Evolutionary conservation across 305 asterid species (phyloP).

Genomic region (Plantago lanceolata): DNA sequence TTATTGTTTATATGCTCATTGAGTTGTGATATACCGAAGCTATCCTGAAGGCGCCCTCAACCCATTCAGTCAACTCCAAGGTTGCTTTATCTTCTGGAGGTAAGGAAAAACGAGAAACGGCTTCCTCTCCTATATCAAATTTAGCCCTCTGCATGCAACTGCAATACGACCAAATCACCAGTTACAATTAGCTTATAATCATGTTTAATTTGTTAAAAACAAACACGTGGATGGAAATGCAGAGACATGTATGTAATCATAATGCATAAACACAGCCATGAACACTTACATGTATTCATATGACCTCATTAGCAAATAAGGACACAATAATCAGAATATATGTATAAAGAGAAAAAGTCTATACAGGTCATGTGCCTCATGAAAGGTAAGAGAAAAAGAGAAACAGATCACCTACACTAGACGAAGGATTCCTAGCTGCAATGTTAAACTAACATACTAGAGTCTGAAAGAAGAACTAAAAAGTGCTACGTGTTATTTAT

Average conservation of each 20-base stretch:
- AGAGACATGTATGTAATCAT: conserved; percentile 14
- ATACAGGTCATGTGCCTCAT: not conserved
- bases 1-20: conserved; percentile 21
- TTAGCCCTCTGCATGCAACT: conserved; percentile 99
- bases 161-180: conserved; percentile 31
- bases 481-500: too few species aligned
- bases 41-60: conserved; percentile 73
- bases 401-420: not conserved
- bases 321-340: conserved; percentile 1
- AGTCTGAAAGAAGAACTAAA: too few species aligned
- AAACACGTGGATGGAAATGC: conserved; percentile 5
- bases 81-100: conserved; percentile 99
- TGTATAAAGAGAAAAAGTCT: too few species aligned
- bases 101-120: conserved; percentile 87
- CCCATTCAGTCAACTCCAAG: conserved; percentile 88
- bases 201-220: conserved; percentile 7
- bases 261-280: not conserved
- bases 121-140: conserved; percentile 95
- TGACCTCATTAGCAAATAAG: conserved; percentile 23
- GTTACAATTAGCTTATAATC: conserved; percentile 15
- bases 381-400: not conserved
- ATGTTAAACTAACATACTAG: too few species aligned
- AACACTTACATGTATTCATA: conserved; percentile 16
- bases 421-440: too few species aligned
- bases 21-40: conserved; percentile 66